Evolutionary conservation across 345 rosid species (phyloP).

Genomic region (Salix exigua): DNA sequence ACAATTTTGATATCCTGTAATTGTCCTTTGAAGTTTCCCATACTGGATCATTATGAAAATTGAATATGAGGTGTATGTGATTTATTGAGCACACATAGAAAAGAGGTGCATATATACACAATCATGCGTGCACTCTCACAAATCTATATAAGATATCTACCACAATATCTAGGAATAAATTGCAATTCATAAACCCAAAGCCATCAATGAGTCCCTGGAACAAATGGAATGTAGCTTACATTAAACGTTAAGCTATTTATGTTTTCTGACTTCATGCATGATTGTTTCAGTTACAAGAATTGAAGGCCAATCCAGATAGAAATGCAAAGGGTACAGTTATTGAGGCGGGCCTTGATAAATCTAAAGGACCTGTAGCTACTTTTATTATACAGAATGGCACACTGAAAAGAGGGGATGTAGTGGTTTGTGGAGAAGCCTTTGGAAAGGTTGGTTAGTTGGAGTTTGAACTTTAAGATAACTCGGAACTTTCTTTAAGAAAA

Average conservation of each 20-base stretch:
- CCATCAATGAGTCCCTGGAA: not conserved
- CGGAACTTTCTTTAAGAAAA: not conserved
- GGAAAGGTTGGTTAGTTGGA: slow-evolving; percentile 68
- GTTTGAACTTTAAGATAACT: slow-evolving; percentile 1
- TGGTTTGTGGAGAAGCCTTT: slow-evolving; percentile 93
- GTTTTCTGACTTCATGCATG: slow-evolving; percentile 26
- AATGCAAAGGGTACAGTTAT: slow-evolving; percentile 91
- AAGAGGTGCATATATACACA: not conserved
- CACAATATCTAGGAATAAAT: not conserved
- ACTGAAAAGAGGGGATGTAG: slow-evolving; percentile 77
- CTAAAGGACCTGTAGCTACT: slow-evolving; percentile 87
- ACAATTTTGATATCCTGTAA: not conserved
- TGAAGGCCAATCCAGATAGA: slow-evolving; percentile 96
- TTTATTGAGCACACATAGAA: not conserved
- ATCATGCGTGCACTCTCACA: not conserved
- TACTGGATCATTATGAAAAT: not conserved
- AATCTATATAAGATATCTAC: not conserved
- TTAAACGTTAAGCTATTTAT: slow-evolving; percentile 1
- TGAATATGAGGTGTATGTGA: not conserved
- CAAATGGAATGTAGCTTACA: not conserved
- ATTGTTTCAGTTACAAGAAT: slow-evolving; percentile 81
- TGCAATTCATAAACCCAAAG: not conserved
- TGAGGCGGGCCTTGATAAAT: slow-evolving; percentile 91
- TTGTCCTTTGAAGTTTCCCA: not conserved
- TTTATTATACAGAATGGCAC: slow-evolving; percentile 96